phyloP scores from a whole-genome alignment of 2,329 filamentous ascomycete genomes.

The Trichoderma semiorbis region DNA sequence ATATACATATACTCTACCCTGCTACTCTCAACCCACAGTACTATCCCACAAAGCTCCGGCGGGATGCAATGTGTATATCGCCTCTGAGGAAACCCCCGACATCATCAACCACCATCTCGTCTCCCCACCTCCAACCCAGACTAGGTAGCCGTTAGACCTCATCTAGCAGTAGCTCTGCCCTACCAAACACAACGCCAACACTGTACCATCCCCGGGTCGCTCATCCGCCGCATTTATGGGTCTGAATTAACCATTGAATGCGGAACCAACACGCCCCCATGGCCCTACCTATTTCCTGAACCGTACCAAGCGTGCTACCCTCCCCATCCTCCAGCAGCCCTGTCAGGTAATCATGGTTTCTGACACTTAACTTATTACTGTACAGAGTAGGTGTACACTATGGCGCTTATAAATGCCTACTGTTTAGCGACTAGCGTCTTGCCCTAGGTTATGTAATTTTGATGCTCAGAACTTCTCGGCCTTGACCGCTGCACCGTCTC shows the following conservation, averaged over 20 bases:
- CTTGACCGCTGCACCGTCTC: neutral
- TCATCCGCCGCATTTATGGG: neutral
- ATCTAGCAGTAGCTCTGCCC: neutral
- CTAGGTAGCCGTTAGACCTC: neutral
- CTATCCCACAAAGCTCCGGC: neutral
- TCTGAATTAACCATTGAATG: neutral
- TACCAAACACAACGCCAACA: neutral
- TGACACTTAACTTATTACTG: neutral
- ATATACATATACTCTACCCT: neutral
- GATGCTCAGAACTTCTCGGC: neutral
- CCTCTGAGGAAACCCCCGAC: neutral
- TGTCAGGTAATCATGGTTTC: neutral
- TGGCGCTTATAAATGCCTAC: neutral
- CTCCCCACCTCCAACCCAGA: neutral
- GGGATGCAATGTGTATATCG: neutral
- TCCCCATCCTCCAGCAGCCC: neutral
- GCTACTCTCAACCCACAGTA: neutral
- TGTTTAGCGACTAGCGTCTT: neutral
- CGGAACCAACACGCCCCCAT: neutral
- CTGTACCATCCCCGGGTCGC: neutral
- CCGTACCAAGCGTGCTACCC: neutral
- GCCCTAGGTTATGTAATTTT: neutral
- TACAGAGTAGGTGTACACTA: neutral
- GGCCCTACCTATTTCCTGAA: neutral
- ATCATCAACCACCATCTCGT: neutral